Percentiles rank a stretch among this genome's conserved stretches.
Evolutionary conservation across 306 rosid species (phyloP).

Genomic region (Corylus avellana): DNA sequence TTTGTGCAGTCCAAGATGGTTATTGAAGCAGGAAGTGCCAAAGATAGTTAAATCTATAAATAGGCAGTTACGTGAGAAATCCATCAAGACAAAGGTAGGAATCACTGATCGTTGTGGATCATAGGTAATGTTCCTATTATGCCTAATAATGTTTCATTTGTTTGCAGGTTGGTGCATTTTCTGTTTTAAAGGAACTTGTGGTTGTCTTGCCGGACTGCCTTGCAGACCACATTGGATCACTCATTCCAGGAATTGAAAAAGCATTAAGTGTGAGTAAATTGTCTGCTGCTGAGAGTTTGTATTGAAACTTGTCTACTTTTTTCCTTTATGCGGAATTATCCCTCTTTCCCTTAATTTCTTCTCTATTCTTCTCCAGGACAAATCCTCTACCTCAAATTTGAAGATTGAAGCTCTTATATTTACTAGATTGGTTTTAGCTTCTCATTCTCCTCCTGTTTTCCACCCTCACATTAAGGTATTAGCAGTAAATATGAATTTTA

Average conservation of each 20-base stretch:
- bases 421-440: conserved; percentile 86
- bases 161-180: conserved; percentile 94
- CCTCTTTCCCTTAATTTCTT: conserved; percentile 11
- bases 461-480: conserved; percentile 89
- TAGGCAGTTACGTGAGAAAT: conserved; percentile 96
- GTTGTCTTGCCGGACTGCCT: conserved; percentile 97
- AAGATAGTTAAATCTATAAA: conserved; percentile 86
- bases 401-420: conserved; percentile 95
- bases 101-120: conserved; percentile 10
- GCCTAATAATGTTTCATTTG: conserved; percentile 28
- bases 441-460: conserved; percentile 92
- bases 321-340: conserved; percentile 18
- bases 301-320: conserved; percentile 5
- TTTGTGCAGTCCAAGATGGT: conserved; percentile 91
- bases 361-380: conserved; percentile 56
- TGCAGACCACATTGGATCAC: conserved; percentile 97
- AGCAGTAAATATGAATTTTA: conserved; percentile 2
- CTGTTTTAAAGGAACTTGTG: conserved; percentile 95
- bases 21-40: conserved; percentile 93
- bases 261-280: conserved; percentile 76
- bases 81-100: conserved; percentile 96
- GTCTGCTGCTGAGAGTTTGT: conserved; percentile 10
- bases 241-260: conserved; percentile 96
- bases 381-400: conserved; percentile 95
- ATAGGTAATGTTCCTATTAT: conserved; percentile 19